Evolutionary conservation across 2,329 filamentous ascomycete species (phyloP), one percentile per base, ranked within the genome.

Genomic region (Ophiostoma himal-ulmi): DNA sequence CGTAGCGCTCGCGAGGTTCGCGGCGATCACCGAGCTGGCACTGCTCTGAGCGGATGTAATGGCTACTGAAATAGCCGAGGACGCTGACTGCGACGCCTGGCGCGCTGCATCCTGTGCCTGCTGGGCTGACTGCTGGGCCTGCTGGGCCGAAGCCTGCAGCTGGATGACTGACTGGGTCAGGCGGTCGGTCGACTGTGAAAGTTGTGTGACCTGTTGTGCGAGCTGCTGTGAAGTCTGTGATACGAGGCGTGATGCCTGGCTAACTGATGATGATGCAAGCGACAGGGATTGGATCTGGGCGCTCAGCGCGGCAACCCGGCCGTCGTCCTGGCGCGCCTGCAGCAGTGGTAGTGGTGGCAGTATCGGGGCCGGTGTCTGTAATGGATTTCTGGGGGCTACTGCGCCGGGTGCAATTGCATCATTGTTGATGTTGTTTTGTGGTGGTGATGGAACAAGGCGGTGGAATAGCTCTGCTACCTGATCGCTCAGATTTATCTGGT

Each of bases 161-260:
- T 72, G 69, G 65, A 74, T 73, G n/a, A 75, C 70, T 34, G 75
- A 78, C 71, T 78, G 75, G 39, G 74, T 75, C 64, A 79, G 74
- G 67, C 77, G 78, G 72, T 76, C 75, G 44, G 74, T 76, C 36
- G 76, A 76, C 71, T 79, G 78, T 22, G 74, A 73, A 41, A 77
- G 74, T 72, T 77, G 75, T 41, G 76, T 75, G 30, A 74, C 74
- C 60, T 72, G 71, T 70, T 77, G 76, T 17, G 75, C 76, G 26
- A 79, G 73, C 68, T 78, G 77, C 67, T 78, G 77, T 52, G 76
- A 77, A 1, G 77, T 77, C 69, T 78, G 78, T 68, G 75, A 77
- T 70, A 78, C 76, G 1, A 71, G 72, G 11, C 77, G 77, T 39
- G 75, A 78, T 34, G 74, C 72, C 62, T 76, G 70, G 73, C 75